A percentile compares a stretch with the other conserved stretches of the same genome.
These are phyloP conservation scores for Pythium periplocum DNA, from an alignment of 352 stramenopile genomes.

Conservation along the genomic window DNA sequence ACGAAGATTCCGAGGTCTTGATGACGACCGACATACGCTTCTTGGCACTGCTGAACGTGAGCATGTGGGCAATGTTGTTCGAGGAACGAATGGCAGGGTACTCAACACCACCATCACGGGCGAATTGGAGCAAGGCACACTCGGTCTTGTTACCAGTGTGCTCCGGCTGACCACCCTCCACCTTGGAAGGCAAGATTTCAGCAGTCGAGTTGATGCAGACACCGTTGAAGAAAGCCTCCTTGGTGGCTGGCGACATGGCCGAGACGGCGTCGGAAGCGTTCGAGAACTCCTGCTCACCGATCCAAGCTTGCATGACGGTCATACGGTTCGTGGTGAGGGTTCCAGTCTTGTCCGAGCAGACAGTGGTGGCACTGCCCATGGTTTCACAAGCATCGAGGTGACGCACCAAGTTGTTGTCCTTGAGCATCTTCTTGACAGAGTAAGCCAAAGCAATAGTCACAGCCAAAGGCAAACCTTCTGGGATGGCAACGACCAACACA, in stretches of 20 bases:
- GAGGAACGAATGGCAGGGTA: background rate
- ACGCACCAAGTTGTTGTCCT: slow-evolving; percentile 95
- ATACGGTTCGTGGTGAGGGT: slow-evolving; percentile 94
- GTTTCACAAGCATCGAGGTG: slow-evolving; percentile 96
- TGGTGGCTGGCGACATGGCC: background rate
- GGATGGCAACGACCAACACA: slow-evolving; percentile 75
- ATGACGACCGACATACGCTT: background rate
- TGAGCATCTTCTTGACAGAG: slow-evolving; percentile 94
- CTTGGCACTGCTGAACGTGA: background rate
- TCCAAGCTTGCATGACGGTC: slow-evolving; percentile 68
- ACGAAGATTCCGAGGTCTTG: slow-evolving; percentile 5
- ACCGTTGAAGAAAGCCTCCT: background rate
- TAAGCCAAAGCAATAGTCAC: slow-evolving; percentile 88
- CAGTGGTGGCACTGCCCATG: slow-evolving; percentile 82
- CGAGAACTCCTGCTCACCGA: slow-evolving; percentile 8
- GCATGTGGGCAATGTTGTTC: background rate
- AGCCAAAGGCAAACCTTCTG: slow-evolving; percentile 86
- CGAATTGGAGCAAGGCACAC: background rate
- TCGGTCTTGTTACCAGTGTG: background rate
- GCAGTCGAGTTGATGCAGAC: slow-evolving; percentile 20
- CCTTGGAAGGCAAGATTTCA: slow-evolving; percentile 15
- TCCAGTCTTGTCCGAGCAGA: slow-evolving; percentile 95
- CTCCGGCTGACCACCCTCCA: slow-evolving; percentile 2
- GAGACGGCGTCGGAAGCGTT: background rate
- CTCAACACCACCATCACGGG: background rate